Evolutionary conservation across 2,329 filamentous ascomycete species (phyloP).

Genomic region (Bisporella sp.): DNA sequence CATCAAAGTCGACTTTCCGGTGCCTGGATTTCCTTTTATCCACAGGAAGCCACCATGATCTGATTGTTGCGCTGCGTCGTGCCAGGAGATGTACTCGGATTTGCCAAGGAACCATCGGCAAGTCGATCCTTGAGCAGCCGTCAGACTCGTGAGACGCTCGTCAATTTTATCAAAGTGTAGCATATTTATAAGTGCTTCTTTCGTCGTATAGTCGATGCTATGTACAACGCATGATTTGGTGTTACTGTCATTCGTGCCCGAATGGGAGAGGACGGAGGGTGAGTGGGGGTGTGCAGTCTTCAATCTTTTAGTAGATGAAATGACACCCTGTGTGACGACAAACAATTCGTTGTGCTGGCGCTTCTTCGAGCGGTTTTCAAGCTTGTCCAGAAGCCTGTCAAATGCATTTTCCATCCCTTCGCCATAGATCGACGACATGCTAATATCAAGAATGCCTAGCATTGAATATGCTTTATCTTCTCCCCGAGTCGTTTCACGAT

Average conservation of each 20-base stretch:
- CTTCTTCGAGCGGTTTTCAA: too few species aligned
- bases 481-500: constrained; percentile 24
- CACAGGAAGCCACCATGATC: neutral
- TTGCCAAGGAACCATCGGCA: neutral
- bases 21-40: neutral
- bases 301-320: too few species aligned
- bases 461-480: constrained; percentile 38
- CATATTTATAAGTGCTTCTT: neutral
- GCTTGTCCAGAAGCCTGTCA: too few species aligned
- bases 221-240: neutral
- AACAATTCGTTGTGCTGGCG: too few species aligned
- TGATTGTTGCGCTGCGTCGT: neutral
- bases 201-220: neutral
- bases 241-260: too few species aligned
- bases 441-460: constrained; percentile 35
- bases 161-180: neutral
- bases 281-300: too few species aligned
- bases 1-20: neutral
- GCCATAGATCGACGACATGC: constrained; percentile 36
- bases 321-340: too few species aligned
- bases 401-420: constrained; percentile 15
- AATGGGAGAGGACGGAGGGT: too few species aligned
- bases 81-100: neutral
- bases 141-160: neutral
- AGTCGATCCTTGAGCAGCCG: neutral